phyloP scores from a whole-genome alignment of 139 green algal species.

The Zygnema circumcarinatum region DNA sequence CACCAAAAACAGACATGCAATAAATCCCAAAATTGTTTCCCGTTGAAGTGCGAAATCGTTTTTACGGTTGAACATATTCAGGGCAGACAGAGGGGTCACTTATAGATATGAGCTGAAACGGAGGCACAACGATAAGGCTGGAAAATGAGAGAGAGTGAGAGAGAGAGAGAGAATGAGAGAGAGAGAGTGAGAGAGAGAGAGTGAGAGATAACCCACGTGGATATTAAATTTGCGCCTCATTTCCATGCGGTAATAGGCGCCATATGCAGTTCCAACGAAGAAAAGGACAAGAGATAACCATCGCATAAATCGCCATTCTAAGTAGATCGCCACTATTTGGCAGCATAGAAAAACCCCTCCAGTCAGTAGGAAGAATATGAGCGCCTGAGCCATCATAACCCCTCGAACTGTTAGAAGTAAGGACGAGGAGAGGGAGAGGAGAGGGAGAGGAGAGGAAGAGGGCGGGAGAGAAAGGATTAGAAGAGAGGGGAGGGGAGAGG shows the following conservation, averaged over 20 bases:
- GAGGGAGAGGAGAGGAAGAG: not conserved
- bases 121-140: too few species aligned
- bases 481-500: not conserved
- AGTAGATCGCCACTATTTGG: not conserved
- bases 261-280: slow-evolving; percentile 5
- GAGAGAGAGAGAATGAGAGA: too few species aligned
- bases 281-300: not conserved
- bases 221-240: slow-evolving; percentile 16
- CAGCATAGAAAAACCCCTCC: slow-evolving; percentile 7
- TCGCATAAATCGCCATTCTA: not conserved
- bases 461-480: not conserved
- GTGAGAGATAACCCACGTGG: slow-evolving; percentile 1
- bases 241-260: slow-evolving; percentile 2
- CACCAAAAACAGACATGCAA: too few species aligned
- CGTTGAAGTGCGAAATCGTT: too few species aligned
- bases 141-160: too few species aligned
- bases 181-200: too few species aligned
- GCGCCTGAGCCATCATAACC: not conserved
- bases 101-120: too few species aligned
- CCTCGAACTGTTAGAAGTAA: not conserved
- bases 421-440: not conserved
- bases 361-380: slow-evolving; percentile 6
- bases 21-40: too few species aligned
- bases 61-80: too few species aligned
- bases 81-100: too few species aligned